These are phyloP conservation scores for Eudorina sp. DNA, from an alignment of 139 green algal genomes.

Conservation along the genomic window DNA sequence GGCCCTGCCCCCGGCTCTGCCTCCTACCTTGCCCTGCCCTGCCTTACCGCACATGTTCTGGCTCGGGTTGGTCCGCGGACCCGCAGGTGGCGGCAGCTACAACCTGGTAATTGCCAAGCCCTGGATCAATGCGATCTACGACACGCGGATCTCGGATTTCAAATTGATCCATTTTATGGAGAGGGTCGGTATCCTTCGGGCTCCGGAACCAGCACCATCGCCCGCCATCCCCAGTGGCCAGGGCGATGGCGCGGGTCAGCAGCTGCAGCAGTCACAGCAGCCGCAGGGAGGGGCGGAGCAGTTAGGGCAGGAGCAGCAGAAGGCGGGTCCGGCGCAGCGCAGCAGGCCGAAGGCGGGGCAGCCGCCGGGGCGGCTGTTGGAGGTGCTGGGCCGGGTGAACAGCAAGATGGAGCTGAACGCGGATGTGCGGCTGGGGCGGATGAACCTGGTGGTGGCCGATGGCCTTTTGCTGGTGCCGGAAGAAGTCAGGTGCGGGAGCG, in stretches of 20 bases:
- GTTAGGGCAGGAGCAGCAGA: background rate
- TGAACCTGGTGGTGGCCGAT: constrained; percentile 50
- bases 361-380: constrained; percentile 1
- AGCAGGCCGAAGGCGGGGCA: background rate
- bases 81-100: constrained; percentile 1
- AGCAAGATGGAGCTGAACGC: constrained; percentile 37
- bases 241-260: background rate
- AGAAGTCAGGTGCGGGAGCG: constrained; percentile 45
- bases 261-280: background rate
- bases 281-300: background rate
- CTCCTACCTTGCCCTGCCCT: no score
- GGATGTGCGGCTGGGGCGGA: constrained; percentile 38
- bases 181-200: constrained; percentile 23
- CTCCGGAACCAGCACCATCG: background rate
- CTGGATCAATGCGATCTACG: constrained; percentile 46
- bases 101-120: constrained; percentile 30
- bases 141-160: constrained; percentile 8
- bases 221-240: background rate
- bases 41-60: no score
- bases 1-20: no score
- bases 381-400: constrained; percentile 38
- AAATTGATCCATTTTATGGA: constrained; percentile 25
- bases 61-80: no score
- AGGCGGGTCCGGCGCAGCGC: background rate
- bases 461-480: constrained; percentile 50